Evolutionary conservation across 106 monocot species (phyloP), one percentile per base, ranked within the genome.

Genomic region (Xerophyta viscosa): DNA sequence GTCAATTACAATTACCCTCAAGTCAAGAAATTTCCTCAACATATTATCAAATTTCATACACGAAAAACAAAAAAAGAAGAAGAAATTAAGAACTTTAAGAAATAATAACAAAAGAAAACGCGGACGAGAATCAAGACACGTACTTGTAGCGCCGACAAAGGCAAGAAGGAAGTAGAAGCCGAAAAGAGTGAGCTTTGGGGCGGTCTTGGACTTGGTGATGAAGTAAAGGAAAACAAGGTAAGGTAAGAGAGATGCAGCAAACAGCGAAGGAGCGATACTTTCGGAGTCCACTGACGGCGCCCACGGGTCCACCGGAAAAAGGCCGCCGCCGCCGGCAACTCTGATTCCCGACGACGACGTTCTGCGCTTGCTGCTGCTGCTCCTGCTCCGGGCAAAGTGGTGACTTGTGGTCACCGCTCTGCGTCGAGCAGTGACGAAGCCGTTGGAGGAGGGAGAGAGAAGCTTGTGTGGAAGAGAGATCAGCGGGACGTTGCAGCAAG

Each of bases 81-180:
- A n/a, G n/a, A n/a, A n/a, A n/a, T n/a, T n/a, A n/a, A n/a, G n/a
- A n/a, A n/a, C n/a, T n/a, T n/a, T n/a, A n/a, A n/a, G 14, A 60
- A 31, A 44, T 31, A 10, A 20, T 18, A 13, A 7, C n/a, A 3
- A 30, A 15, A 28, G 13, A 31, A 37, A 11, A 8, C 29, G 18
- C 1, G 29, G 20, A 57, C 3, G 18, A 30, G 22, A 41, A 39
- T 15, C 45, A 21, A 14, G 42, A 33, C 12, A 64, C 77, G n/a
- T 77, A 83, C 94, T 94, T 21, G 88, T 89, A 29, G 85, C 89
- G 6, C 85, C 96, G 9, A 98, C 89, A 57, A 89, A 98, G 27
- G 84, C 85, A 14, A 89, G 96, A 50, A 98, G 53, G 76, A 98
- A 98, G 58, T 98, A 98, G 74, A 98, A 98, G 6, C 96, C 96